A percentile compares a stretch with the other conserved stretches of the same genome.
Conservation (phyloP, 2,329 filamentous ascomycete species). For the Drechslerella coelobrocha region DNA sequence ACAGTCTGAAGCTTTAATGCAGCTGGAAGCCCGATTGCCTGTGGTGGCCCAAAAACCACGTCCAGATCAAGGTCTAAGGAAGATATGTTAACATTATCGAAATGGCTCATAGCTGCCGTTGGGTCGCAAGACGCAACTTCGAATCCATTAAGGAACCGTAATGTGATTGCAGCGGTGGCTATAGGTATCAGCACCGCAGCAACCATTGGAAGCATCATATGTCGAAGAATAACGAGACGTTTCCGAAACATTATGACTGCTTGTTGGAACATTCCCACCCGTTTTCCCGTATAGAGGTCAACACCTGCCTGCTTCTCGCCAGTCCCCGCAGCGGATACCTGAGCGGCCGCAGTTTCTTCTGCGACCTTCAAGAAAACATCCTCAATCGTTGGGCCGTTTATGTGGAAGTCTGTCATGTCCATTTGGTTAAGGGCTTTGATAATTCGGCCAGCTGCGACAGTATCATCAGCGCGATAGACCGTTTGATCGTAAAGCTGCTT, state of each 20-base stretch:
- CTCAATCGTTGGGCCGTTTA: slow-evolving; percentile 88
- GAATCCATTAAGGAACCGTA: slow-evolving; percentile 72
- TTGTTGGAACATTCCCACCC: slow-evolving; percentile 74
- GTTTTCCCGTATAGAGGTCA: slow-evolving; percentile 71
- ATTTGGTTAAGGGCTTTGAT: slow-evolving; percentile 72
- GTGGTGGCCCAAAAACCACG: slow-evolving; percentile 33
- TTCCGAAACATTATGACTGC: slow-evolving; percentile 78
- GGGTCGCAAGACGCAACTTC: slow-evolving; percentile 64
- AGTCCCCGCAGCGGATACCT: slow-evolving; percentile 51
- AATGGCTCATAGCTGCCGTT: slow-evolving; percentile 57
- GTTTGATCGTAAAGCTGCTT: slow-evolving; percentile 72
- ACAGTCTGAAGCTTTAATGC: slow-evolving; percentile 30
- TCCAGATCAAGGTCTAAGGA: slow-evolving; percentile 39
- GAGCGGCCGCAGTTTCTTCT: slow-evolving; percentile 68
- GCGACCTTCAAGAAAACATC: slow-evolving; percentile 89
- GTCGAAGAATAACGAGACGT: slow-evolving; percentile 75
- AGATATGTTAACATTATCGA: slow-evolving; percentile 45
- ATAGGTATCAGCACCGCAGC: slow-evolving; percentile 80
- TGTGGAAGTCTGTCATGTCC: slow-evolving; percentile 77
- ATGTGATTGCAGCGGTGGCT: slow-evolving; percentile 77
- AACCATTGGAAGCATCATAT: slow-evolving; percentile 78
- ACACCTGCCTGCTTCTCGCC: slow-evolving; percentile 59
- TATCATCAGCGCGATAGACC: slow-evolving; percentile 74
- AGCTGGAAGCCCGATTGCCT: slow-evolving; percentile 26
- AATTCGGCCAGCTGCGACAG: slow-evolving; percentile 72